Evolutionary conservation across 805 yeast species (phyloP).

Genomic region (Phaffomyces opuntiae): DNA sequence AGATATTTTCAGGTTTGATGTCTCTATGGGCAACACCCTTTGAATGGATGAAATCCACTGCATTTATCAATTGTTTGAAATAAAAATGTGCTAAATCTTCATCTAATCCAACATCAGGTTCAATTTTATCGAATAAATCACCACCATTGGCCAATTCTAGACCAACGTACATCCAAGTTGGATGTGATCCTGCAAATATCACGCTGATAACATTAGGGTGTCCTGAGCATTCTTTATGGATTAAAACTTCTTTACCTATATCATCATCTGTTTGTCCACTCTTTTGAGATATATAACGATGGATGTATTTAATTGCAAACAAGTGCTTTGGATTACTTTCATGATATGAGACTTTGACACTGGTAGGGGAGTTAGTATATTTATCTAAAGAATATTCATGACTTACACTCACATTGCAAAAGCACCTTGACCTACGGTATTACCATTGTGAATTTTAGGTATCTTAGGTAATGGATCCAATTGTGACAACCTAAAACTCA

Average conservation of each 20-base stretch:
- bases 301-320: constrained; percentile 55
- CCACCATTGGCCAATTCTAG: constrained; percentile 71
- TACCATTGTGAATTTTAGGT: constrained; percentile 38
- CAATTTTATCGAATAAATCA: constrained; percentile 72
- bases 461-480: constrained; percentile 42
- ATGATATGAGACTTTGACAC: constrained; percentile 44
- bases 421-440: constrained; percentile 60
- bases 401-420: constrained; percentile 43
- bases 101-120: constrained; percentile 66
- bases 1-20: constrained; percentile 62
- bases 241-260: constrained; percentile 45
- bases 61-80: constrained; percentile 57
- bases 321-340: constrained; percentile 27
- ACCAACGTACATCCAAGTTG: constrained; percentile 55
- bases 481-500: constrained; percentile 34
- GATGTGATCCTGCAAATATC: constrained; percentile 45
- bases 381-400: neutral
- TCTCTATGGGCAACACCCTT: constrained; percentile 64
- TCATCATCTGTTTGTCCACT: constrained; percentile 32
- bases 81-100: constrained; percentile 62
- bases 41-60: constrained; percentile 52
- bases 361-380: constrained; percentile 6
- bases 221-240: constrained; percentile 51
- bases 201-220: constrained; percentile 57
- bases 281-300: constrained; percentile 30